Evolutionary conservation across 208 protist species (phyloP).

Genomic region (Trypanosoma melophagium): DNA sequence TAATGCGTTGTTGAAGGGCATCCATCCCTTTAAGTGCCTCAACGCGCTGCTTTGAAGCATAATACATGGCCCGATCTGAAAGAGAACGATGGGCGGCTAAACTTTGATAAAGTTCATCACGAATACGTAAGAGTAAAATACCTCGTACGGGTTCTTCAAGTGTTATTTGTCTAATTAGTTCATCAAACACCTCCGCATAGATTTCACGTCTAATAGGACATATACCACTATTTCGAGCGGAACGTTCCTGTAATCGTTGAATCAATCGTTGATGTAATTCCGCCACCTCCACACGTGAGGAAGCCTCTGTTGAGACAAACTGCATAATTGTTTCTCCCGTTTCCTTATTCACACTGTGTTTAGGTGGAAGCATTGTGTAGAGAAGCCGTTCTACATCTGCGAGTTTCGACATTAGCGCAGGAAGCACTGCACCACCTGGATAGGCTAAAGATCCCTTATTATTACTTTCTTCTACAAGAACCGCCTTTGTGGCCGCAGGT

Average conservation of each 20-base stretch:
- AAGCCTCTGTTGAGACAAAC: constrained; percentile 62
- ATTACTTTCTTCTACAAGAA: neutral
- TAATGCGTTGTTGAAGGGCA: constrained; percentile 1
- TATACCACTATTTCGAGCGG: constrained; percentile 95
- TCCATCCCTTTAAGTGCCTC: neutral
- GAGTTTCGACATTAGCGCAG: constrained; percentile 41
- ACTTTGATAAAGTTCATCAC: constrained; percentile 91
- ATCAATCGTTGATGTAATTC: constrained; percentile 91
- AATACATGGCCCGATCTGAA: constrained; percentile 66
- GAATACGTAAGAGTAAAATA: constrained; percentile 95
- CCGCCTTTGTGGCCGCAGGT: neutral
- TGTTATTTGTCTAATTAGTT: constrained; percentile 97
- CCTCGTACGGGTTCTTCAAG: constrained; percentile 97
- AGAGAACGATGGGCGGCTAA: constrained; percentile 62
- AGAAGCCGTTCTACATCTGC: constrained; percentile 48
- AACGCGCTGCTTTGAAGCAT: constrained; percentile 69
- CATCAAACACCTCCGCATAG: constrained; percentile 97
- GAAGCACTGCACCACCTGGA: constrained; percentile 28
- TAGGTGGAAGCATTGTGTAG: constrained; percentile 56
- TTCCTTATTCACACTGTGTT: constrained; percentile 13
- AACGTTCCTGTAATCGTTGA: constrained; percentile 79
- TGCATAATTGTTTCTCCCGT: constrained; percentile 33
- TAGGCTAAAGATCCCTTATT: neutral
- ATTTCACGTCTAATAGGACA: constrained; percentile 97
- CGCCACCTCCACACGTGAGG: constrained; percentile 66